phyloP scores from a whole-genome alignment of 352 stramenopile species.

The Halophytophthora batemanensis region DNA sequence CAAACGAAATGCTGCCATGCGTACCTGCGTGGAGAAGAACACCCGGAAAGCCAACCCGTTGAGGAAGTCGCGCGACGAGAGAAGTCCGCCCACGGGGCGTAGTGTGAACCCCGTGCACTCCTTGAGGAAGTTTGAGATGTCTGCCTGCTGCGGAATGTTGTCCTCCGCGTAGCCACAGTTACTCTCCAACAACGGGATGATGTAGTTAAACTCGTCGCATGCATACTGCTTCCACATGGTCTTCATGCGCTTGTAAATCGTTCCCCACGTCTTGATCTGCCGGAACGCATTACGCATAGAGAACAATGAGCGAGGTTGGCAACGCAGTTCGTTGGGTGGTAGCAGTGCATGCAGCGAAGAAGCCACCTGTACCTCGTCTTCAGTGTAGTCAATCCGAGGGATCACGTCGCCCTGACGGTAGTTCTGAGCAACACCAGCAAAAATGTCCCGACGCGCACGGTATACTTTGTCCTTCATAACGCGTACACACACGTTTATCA shows the following conservation, averaged over 20 bases:
- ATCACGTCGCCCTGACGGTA: slow-evolving; percentile 92
- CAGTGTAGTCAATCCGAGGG: slow-evolving; percentile 93
- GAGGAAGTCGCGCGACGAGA: slow-evolving; percentile 97
- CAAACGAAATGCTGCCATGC: not conserved
- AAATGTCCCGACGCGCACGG: slow-evolving; percentile 79
- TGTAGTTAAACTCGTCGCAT: slow-evolving; percentile 96
- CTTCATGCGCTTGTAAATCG: slow-evolving; percentile 94
- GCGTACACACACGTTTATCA: no score
- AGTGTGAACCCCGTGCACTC: slow-evolving; percentile 91
- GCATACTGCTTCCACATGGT: slow-evolving; percentile 92
- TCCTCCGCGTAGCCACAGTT: slow-evolving; percentile 93
- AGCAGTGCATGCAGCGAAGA: not conserved
- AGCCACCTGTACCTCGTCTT: slow-evolving; percentile 80
- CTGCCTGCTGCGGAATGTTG: slow-evolving; percentile 94
- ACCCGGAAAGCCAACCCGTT: slow-evolving; percentile 97
- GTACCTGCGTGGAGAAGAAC: slow-evolving; percentile 95
- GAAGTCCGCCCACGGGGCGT: slow-evolving; percentile 92
- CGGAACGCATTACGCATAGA: not conserved
- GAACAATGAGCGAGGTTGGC: not conserved
- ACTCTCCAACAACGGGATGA: slow-evolving; percentile 91
- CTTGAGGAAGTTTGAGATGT: slow-evolving; percentile 95
- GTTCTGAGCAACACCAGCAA: slow-evolving; percentile 87
- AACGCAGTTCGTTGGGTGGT: no score
- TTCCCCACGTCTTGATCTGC: slow-evolving; percentile 83
- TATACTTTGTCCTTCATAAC: slow-evolving; percentile 83